Conservation (phyloP, 352 stramenopile genomes). For the Phytopythium cucurbitacearum region DNA sequence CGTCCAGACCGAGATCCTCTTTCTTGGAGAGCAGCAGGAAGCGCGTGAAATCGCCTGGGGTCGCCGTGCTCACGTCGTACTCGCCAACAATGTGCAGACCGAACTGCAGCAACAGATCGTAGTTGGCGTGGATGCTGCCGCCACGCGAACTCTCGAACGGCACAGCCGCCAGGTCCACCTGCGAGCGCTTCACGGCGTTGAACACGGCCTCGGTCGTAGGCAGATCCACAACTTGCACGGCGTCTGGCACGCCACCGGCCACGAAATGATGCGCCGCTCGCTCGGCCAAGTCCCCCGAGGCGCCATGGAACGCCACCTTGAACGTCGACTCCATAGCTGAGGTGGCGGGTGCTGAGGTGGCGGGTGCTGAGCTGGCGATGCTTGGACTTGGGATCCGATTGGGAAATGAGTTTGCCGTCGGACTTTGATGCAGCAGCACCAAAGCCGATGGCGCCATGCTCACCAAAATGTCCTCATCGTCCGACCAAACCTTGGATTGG, state of each 20-base stretch:
- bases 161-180: slow-evolving; percentile 92
- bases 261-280: slow-evolving; percentile 94
- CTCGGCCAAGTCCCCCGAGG: slow-evolving; percentile 96
- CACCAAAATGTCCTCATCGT: too few species aligned
- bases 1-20: slow-evolving; percentile 27
- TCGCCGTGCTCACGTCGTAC: slow-evolving; percentile 48
- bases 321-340: slow-evolving; percentile 38
- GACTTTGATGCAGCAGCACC: too few species aligned
- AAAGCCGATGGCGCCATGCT: too few species aligned
- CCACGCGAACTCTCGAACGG: slow-evolving; percentile 94
- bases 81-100: slow-evolving; percentile 64
- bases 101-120: slow-evolving; percentile 81
- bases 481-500: too few species aligned
- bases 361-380: too few species aligned
- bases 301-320: slow-evolving; percentile 94
- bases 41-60: slow-evolving; percentile 46
- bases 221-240: slow-evolving; percentile 49
- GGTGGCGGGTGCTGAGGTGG: too few species aligned
- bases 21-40: slow-evolving; percentile 88
- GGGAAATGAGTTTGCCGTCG: too few species aligned
- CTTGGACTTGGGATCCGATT: too few species aligned
- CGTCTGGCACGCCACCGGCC: slow-evolving; percentile 21
- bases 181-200: slow-evolving; percentile 54
- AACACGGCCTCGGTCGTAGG: slow-evolving; percentile 54
- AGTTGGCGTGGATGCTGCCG: slow-evolving; percentile 96